phyloP scores from a whole-genome alignment of 2,329 filamentous ascomycete genomes.

The Graphium sp. region DNA sequence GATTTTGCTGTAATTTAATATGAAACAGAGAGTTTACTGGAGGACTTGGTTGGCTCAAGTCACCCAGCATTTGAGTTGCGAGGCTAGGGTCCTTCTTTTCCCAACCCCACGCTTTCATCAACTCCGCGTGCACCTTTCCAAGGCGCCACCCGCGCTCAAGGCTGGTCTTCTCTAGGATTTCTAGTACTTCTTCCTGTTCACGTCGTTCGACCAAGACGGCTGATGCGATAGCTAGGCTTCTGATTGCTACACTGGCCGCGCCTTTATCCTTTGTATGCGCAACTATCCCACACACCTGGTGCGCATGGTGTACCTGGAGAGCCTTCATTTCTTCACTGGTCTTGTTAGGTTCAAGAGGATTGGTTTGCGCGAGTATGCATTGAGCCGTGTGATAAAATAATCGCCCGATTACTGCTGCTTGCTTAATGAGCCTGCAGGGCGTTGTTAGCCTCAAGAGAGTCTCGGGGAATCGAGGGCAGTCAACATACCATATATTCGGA shows the following conservation, averaged over 20 bases:
- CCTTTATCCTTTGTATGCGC: slow-evolving; percentile 71
- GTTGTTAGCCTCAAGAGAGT: neutral
- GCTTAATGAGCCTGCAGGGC: slow-evolving; percentile 54
- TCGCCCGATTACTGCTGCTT: slow-evolving; percentile 63
- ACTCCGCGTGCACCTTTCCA: slow-evolving; percentile 50
- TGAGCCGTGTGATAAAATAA: slow-evolving; percentile 83
- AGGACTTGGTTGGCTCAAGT: too few relatives aligned
- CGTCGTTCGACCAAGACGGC: slow-evolving; percentile 49
- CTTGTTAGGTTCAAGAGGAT: slow-evolving; percentile 48
- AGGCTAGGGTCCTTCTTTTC: too few relatives aligned
- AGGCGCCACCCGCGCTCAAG: slow-evolving; percentile 67
- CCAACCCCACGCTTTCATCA: slow-evolving; percentile 70
- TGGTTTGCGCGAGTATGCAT: slow-evolving; percentile 62
- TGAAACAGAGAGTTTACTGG: too few relatives aligned
- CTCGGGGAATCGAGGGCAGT: too few relatives aligned
- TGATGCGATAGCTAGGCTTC: slow-evolving; percentile 62
- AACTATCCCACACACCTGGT: slow-evolving; percentile 77
- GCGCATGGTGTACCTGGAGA: slow-evolving; percentile 57
- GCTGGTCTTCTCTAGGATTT: slow-evolving; percentile 60
- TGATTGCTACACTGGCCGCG: slow-evolving; percentile 62
- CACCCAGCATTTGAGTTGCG: too few relatives aligned
- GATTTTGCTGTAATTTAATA: slow-evolving; percentile 4
- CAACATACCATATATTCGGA: slow-evolving; percentile 64
- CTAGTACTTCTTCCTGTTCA: slow-evolving; percentile 68
- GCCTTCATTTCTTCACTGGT: slow-evolving; percentile 49